These are phyloP conservation scores for Ananas comosus DNA, from an alignment of 176 grass and related monocot species.

Conservation along the genomic window DNA sequence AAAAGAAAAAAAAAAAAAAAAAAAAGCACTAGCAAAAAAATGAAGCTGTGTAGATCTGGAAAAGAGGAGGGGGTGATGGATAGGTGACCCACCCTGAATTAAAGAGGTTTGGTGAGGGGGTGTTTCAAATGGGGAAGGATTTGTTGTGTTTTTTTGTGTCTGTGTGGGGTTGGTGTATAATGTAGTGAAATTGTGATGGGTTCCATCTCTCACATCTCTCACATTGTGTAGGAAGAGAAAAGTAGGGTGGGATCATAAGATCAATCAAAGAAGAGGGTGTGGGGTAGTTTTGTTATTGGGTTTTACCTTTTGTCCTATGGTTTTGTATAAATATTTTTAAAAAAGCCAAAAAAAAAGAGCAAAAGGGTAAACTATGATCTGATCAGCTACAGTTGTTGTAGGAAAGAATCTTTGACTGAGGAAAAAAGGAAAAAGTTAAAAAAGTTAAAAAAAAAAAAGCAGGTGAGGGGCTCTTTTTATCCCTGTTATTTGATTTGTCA, in stretches of 20 bases:
- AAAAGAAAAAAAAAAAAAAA: too few relatives aligned
- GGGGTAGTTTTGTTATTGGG: slow-evolving; percentile 10
- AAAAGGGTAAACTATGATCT: neutral
- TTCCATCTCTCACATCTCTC: slow-evolving; percentile 19
- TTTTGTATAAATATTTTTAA: neutral
- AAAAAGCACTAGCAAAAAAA: too few relatives aligned
- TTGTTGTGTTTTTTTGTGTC: neutral
- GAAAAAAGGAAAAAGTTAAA: neutral
- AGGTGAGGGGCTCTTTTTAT: too few relatives aligned
- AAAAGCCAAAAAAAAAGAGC: neutral
- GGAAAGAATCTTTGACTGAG: slow-evolving; percentile 38
- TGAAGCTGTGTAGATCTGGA: neutral
- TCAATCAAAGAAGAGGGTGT: slow-evolving; percentile 7
- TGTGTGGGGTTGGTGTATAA: neutral
- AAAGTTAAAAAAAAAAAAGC: too few relatives aligned
- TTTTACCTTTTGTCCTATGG: slow-evolving; percentile 2
- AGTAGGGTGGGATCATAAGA: neutral
- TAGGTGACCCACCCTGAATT: neutral
- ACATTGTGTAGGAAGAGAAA: slow-evolving; percentile 18
- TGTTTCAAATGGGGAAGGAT: neutral
- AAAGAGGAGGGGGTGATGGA: too few relatives aligned
- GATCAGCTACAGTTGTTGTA: neutral
- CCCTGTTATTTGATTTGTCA: too few relatives aligned
- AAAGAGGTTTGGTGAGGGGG: slow-evolving; percentile 17
- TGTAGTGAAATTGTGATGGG: neutral